A percentile compares a stretch with the other conserved stretches of the same genome.
phyloP scores from a whole-genome alignment of 306 rosid genomes.

The Quillaja saponaria region DNA sequence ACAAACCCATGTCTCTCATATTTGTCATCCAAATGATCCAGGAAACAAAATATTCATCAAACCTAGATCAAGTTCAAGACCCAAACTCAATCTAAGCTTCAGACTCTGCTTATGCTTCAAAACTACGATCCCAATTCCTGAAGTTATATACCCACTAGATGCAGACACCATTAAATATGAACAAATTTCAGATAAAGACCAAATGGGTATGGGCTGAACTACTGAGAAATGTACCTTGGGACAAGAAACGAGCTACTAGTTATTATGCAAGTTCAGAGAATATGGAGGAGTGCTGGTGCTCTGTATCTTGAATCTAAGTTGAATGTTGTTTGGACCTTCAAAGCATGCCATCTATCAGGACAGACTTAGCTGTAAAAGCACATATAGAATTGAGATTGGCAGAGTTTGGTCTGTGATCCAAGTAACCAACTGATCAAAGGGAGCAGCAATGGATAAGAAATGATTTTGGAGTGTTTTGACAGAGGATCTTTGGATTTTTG shows the following conservation, averaged over 20 bases:
- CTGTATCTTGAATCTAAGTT: constrained; percentile 71
- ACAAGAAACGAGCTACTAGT: constrained; percentile 48
- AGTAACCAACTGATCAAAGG: constrained; percentile 51
- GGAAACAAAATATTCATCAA: constrained; percentile 26
- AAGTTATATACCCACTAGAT: constrained; percentile 41
- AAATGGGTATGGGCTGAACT: constrained; percentile 75
- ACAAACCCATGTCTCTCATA: constrained; percentile 5
- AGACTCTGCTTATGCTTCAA: constrained; percentile 40
- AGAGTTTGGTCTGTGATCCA: constrained; percentile 67
- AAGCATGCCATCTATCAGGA: constrained; percentile 52
- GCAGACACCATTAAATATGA: constrained; percentile 58
- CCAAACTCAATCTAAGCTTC: constrained; percentile 28
- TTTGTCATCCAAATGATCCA: constrained; percentile 42
- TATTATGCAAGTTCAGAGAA: constrained; percentile 74
- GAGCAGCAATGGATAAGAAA: constrained; percentile 64
- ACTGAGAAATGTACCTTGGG: constrained; percentile 58
- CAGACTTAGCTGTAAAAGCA: constrained; percentile 86
- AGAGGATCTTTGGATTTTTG: constrained; percentile 60
- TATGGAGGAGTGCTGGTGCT: constrained; percentile 59
- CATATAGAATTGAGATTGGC: constrained; percentile 51
- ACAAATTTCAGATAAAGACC: constrained; percentile 52
- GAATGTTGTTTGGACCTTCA: constrained; percentile 42
- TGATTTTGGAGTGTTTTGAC: constrained; percentile 55
- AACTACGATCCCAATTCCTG: constrained; percentile 37
- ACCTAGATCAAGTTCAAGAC: constrained; percentile 30